These are phyloP conservation scores for Mollisiaceae sp. DNA, from an alignment of 2,329 filamentous ascomycete species.

Conservation along the genomic window DNA sequence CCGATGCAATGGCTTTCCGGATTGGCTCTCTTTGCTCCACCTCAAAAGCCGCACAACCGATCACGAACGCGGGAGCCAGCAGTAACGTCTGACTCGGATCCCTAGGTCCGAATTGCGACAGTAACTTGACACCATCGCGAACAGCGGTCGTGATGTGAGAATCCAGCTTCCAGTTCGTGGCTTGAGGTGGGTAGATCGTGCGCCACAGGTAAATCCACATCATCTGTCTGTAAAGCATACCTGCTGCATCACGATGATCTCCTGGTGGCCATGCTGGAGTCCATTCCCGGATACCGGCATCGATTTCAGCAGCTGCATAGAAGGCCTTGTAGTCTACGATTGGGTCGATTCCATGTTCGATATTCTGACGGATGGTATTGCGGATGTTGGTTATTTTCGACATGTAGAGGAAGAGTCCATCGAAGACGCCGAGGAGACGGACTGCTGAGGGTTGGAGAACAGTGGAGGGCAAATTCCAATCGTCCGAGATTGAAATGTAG, in stretches of 20 bases:
- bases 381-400: constrained; percentile 79
- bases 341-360: constrained; percentile 65
- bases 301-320: constrained; percentile 75
- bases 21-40: constrained; percentile 58
- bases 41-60: constrained; percentile 65
- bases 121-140: constrained; percentile 59
- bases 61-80: constrained; percentile 63
- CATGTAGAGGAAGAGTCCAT: constrained; percentile 80
- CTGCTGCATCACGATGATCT: constrained; percentile 61
- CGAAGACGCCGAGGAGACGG: constrained; percentile 78
- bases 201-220: constrained; percentile 68
- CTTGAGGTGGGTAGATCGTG: constrained; percentile 61
- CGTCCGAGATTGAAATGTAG: constrained; percentile 28
- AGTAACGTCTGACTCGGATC: constrained; percentile 65
- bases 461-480: constrained; percentile 36
- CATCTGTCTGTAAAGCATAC: constrained; percentile 67
- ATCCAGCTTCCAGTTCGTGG: constrained; percentile 46
- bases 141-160: constrained; percentile 57
- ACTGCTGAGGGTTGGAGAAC: constrained; percentile 37
- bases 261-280: constrained; percentile 64
- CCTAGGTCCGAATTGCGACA: constrained; percentile 60
- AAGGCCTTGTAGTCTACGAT: constrained; percentile 75
- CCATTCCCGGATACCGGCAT: constrained; percentile 77
- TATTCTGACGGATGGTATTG: constrained; percentile 73
- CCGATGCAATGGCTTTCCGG: constrained; percentile 53